phyloP scores from a whole-genome alignment of 2,329 filamentous ascomycete genomes.

The Zasmidium cellare region DNA sequence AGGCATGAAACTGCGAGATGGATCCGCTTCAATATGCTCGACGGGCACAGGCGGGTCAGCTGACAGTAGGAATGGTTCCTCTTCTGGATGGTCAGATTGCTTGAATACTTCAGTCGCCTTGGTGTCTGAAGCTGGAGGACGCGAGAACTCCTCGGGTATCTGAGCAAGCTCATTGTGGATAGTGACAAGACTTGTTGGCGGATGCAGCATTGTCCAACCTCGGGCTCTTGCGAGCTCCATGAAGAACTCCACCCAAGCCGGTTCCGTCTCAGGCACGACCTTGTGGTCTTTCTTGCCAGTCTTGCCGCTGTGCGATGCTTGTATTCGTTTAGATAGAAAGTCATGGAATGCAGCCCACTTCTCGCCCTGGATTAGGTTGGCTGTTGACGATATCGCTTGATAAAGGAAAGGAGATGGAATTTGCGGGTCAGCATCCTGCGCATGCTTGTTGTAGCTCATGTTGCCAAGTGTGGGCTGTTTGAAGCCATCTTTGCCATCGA shows the following conservation, averaged over 20 bases:
- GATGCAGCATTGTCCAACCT: constrained; percentile 80
- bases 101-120: constrained; percentile 8
- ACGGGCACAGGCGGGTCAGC: constrained; percentile 19
- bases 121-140: constrained; percentile 4
- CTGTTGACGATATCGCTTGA: constrained; percentile 81
- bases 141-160: constrained; percentile 65
- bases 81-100: constrained; percentile 7
- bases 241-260: constrained; percentile 76
- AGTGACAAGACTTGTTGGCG: constrained; percentile 64
- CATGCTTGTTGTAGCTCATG: constrained; percentile 35
- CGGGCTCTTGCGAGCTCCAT: constrained; percentile 73
- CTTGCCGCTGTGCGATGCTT: constrained; percentile 27
- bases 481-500: constrained; percentile 63
- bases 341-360: constrained; percentile 85
- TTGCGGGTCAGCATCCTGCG: constrained; percentile 29
- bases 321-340: constrained; percentile 66
- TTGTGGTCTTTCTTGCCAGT: constrained; percentile 45
- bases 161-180: constrained; percentile 75
- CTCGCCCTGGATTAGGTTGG: constrained; percentile 77
- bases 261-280: constrained; percentile 65
- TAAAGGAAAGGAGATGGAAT: constrained; percentile 69
- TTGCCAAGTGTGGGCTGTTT: constrained; percentile 42
- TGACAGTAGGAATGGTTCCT: constrained; percentile 40
- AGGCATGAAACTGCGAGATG: constrained; percentile 42
- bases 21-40: constrained; percentile 46